Conservation (phyloP, 208 protist genomes). For the Acanthamoeba castellanii region DNA sequence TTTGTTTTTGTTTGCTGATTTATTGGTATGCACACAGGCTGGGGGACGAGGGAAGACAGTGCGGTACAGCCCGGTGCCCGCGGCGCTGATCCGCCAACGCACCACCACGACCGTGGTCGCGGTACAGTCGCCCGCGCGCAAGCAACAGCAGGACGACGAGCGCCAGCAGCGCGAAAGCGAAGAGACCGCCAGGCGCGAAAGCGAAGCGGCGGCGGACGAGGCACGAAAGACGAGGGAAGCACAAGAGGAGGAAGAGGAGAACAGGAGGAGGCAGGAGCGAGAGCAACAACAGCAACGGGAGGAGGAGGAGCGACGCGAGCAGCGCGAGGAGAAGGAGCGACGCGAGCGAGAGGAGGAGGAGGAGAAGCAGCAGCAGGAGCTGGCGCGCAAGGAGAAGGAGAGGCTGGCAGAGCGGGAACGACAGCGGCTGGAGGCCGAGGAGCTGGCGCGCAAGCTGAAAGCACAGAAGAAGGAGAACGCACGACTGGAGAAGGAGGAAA, state of each 20-base stretch:
- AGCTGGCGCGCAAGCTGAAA: neutral
- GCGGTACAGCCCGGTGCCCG: neutral
- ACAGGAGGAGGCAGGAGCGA: neutral
- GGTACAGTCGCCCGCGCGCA: neutral
- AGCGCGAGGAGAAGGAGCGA: neutral
- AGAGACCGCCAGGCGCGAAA: neutral
- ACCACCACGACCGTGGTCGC: neutral
- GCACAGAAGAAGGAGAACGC: neutral
- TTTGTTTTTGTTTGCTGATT: neutral
- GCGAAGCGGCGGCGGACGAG: neutral
- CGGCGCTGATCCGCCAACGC: neutral
- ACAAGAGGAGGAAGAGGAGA: neutral
- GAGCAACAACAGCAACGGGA: neutral
- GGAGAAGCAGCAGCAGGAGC: neutral
- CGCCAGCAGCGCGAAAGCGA: neutral
- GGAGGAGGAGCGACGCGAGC: neutral
- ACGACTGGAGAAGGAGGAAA: neutral
- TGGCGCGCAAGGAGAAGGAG: neutral
- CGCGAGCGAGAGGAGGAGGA: neutral
- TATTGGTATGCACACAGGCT: neutral
- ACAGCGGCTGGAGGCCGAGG: neutral
- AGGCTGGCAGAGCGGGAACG: neutral
- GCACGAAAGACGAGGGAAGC: neutral
- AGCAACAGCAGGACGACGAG: neutral
- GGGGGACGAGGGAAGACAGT: neutral